Conservation (phyloP, 352 stramenopile species). For the Globisporangium lucens region DNA sequence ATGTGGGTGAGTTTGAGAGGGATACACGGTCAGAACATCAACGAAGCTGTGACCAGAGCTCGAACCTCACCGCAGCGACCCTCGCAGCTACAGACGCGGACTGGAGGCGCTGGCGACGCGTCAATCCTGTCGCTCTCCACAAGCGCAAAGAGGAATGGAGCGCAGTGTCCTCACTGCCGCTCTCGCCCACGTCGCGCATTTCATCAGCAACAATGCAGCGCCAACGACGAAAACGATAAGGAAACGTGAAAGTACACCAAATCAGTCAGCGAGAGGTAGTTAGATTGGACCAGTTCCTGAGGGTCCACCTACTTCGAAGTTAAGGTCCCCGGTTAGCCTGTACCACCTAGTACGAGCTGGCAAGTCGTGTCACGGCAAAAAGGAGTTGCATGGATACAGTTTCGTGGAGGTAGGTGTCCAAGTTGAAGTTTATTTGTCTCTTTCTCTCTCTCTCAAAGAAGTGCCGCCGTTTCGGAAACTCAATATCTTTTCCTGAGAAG, state of each 20-base stretch:
- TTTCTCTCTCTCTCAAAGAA: no score
- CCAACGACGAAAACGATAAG: neutral
- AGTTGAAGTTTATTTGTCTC: no score
- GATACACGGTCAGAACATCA: neutral
- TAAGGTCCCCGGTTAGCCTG: no score
- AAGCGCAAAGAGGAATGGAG: constrained; percentile 6
- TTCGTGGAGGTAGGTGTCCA: no score
- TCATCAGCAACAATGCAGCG: neutral
- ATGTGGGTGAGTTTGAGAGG: neutral
- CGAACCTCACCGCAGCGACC: neutral
- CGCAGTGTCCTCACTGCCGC: neutral
- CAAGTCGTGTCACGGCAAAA: no score
- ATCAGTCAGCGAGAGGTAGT: neutral
- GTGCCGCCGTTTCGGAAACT: no score
- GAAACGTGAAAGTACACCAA: neutral
- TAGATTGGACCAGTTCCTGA: no score
- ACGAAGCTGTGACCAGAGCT: neutral
- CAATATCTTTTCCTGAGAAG: no score
- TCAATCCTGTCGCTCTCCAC: constrained; percentile 12
- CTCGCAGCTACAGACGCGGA: constrained; percentile 10
- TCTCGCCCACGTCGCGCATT: constrained; percentile 1
- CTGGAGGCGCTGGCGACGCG: constrained; percentile 35
- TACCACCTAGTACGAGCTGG: no score
- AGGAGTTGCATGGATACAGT: no score
- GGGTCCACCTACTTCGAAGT: no score